Conservation (phyloP, 768 basidiomycete species). For the Pulveroboletus sp. region DNA sequence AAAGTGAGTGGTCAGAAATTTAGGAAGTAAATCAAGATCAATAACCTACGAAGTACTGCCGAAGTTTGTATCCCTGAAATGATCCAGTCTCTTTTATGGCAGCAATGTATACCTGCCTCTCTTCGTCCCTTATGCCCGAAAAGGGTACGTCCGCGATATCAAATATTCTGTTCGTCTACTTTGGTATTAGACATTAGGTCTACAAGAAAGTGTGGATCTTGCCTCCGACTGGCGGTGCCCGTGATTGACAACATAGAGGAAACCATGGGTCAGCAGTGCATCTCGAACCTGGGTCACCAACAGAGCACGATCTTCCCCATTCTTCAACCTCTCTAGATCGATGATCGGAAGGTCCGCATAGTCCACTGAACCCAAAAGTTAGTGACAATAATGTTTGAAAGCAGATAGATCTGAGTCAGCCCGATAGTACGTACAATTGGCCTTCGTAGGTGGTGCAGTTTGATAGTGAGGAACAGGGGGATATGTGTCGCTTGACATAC, state of each 20-base stretch:
- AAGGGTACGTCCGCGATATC: constrained; percentile 50
- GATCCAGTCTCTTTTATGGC: constrained; percentile 43
- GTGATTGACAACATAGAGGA: constrained; percentile 40
- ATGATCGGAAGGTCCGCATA: constrained; percentile 53
- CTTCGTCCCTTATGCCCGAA: constrained; percentile 36
- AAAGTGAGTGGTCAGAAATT: neutral
- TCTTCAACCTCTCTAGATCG: constrained; percentile 43
- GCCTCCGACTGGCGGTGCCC: constrained; percentile 40
- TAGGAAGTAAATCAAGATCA: neutral
- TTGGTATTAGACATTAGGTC: constrained; percentile 28
- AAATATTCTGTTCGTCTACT: constrained; percentile 45
- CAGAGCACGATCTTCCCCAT: constrained; percentile 34
- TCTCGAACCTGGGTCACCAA: constrained; percentile 42
- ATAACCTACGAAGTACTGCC: constrained; percentile 44
- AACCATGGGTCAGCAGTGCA: constrained; percentile 45
- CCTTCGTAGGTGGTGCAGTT: constrained; percentile 33
- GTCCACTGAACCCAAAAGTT: constrained; percentile 36
- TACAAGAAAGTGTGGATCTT: neutral
- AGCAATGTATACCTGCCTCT: constrained; percentile 41
- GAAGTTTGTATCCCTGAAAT: constrained; percentile 53
- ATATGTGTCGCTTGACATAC: constrained; percentile 24
- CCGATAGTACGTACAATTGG: constrained; percentile 29
- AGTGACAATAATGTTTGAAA: no score
- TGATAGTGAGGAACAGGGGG: constrained; percentile 39
- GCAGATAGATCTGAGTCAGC: no score